Base-by-base conservation (phyloP, 371 early-diverging fungal genomes). In the Zopfochytrium polystomum region DNA sequence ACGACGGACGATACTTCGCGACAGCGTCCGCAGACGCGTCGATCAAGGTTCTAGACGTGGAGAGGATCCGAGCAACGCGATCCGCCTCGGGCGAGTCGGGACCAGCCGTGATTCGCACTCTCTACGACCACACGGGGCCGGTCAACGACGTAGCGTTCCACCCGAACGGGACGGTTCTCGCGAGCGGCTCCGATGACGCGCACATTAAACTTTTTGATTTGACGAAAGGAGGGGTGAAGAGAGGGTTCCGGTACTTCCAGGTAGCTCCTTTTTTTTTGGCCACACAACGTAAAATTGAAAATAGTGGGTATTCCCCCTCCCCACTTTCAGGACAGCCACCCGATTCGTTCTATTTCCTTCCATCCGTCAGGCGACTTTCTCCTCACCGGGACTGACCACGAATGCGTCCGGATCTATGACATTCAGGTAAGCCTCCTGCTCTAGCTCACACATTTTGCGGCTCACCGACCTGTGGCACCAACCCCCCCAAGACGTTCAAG, bases 1-100 rank as follows among this genome's bases (percentile, higher is more conserved):
- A 29, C 65, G 82, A 54, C 67, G 92, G 94, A 22, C 74, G 81
- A 52, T 89, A 85, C 75, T 80, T 90, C 38, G 95, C 95, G 0
- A 92, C 95, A 0, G 94, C 94, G n/a, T 90, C 92, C 23, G 81
- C 80, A 42, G 95, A 95, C 73, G 74, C 88, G 3, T 88, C 95
- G 23, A 75, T 95, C 53, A 94, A 94, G 80, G 80, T 95, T 42
- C 75, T 96, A 32, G 94, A 94, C 58, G 90, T 90, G 25, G 6
- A 60, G 7, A 63, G 67, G 30, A 72, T 78, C 29, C 56, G 44
- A 2, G 50, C 63, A 25, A 67, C 78, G 64, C 79, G 82, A 1
- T 88, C 89, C 33, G 52, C 26, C 9, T 56, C 58, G 7, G 22
- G 58, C 20, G 65, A 55, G 3, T 74, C 72, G 44, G 67, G 71